phyloP scores from a whole-genome alignment of 2,329 filamentous ascomycete species.

The Neophaeococcomyces mojaviensis region DNA sequence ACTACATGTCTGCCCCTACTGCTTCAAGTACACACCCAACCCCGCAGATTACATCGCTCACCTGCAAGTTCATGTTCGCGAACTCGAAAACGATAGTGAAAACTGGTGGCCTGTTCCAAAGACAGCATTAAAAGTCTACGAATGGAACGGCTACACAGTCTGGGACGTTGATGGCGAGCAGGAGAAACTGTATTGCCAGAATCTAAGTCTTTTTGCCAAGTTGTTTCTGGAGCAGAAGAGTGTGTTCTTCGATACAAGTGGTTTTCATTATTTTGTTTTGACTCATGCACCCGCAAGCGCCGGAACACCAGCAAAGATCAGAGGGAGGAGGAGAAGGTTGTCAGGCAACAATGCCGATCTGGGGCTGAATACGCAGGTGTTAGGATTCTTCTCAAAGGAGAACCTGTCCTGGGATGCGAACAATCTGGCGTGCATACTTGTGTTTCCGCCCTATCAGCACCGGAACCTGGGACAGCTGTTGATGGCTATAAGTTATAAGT shows the following conservation, averaged over 20 bases:
- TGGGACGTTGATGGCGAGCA: slow-evolving; percentile 90
- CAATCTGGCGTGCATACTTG: slow-evolving; percentile 89
- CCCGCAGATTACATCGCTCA: slow-evolving; percentile 31
- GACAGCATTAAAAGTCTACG: slow-evolving; percentile 70
- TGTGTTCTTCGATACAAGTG: slow-evolving; percentile 92
- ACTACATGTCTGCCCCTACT: slow-evolving; percentile 82
- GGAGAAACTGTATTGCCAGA: slow-evolving; percentile 86
- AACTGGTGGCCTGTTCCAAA: slow-evolving; percentile 35
- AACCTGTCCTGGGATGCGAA: slow-evolving; percentile 99
- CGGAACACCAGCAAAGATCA: slow-evolving; percentile 11
- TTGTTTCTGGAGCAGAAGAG: slow-evolving; percentile 97
- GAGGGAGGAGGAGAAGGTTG: slow-evolving; percentile 16
- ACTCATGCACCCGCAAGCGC: slow-evolving; percentile 51
- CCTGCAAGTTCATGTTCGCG: slow-evolving; percentile 45
- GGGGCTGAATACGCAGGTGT: slow-evolving; percentile 46
- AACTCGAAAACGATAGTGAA: slow-evolving; percentile 25
- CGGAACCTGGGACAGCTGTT: slow-evolving; percentile 80
- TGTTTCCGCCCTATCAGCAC: slow-evolving; percentile 93
- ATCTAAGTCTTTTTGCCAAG: slow-evolving; percentile 91
- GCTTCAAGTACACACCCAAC: slow-evolving; percentile 76
- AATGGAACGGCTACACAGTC: slow-evolving; percentile 72
- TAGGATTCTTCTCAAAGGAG: slow-evolving; percentile 98
- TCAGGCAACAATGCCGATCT: slow-evolving; percentile 24
- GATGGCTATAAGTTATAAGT: slow-evolving; percentile 89
- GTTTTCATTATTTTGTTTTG: slow-evolving; percentile 90